Conservation (phyloP, 202 grass and related monocot genomes). For the Carex arenaria region DNA sequence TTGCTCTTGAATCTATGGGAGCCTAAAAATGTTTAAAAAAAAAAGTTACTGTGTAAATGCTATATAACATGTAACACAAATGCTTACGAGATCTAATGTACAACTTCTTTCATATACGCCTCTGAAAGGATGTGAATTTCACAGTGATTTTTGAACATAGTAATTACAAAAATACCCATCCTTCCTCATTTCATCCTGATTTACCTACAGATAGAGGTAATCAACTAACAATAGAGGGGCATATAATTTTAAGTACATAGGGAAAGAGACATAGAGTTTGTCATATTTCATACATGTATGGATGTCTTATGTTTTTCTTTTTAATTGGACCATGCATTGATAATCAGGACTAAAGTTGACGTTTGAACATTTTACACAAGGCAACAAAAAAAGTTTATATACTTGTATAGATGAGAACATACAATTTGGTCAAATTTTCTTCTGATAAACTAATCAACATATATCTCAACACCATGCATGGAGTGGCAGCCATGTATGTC, state of each 20-base stretch:
- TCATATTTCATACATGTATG: not conserved
- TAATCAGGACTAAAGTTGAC: no score
- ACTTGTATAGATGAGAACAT: not conserved
- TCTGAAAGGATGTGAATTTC: not conserved
- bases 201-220: not conserved
- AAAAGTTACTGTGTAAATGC: not conserved
- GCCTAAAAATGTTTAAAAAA: constrained; percentile 35
- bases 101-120: not conserved
- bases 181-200: not conserved
- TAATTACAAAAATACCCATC: not conserved
- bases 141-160: not conserved
- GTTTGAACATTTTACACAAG: not conserved
- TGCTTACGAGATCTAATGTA: not conserved
- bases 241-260: not conserved
- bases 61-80: not conserved
- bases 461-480: constrained; percentile 8
- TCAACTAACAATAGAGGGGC: not conserved
- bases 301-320: not conserved
- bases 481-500: not conserved
- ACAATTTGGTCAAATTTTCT: not conserved
- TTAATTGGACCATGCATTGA: not conserved
- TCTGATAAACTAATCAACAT: constrained; percentile 15
- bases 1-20: constrained; percentile 92
- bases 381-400: not conserved
- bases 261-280: not conserved